Evolutionary conservation across 1,284 basidiomycete genomes (phyloP), one percentile per base, ranked within the genome.

Genomic region (Irpex sp.): DNA sequence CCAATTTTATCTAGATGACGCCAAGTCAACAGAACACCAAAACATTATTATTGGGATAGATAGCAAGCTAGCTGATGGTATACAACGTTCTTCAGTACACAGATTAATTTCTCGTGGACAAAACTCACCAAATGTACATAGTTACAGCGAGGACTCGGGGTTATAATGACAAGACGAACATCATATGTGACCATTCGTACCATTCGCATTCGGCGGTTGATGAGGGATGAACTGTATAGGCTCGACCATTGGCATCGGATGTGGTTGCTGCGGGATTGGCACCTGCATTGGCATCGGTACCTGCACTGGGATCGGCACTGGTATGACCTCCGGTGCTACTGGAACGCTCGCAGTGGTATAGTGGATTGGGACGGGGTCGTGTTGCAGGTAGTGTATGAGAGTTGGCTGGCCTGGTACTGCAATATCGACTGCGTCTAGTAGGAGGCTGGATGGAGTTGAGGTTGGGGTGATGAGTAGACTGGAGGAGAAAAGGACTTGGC

Each of bases 381-480:
- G 67, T n/a, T 65, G 60, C 46, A 74, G 66, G 59, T 72, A 74
- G 63, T 74, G 70, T 17, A 71, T 58, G 43, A 74, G 68, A 5
- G 68, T 65, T 26, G 71, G 69, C 51, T 73, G 72, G 3, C 70
- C 72, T 4, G 72, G 70, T 11, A 70, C 72, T 6, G 73, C 73
- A 60, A 74, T 74, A 63, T 74, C 73, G 13, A 74, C 73, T 4
- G 73, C 73, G 59, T 74, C 73, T 4, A 74, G 69, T 7, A 74
- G 67, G 2, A 74, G 66, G 54, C 73, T 15, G 43, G 53, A 11
- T 9, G 13, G 53, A 36, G 11, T 9, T 5, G n/a, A 19, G 3
- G 13, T 43, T 56, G 9, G 47, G 35, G n/a, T 9, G 35, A 8
- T 19, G 50, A 47, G 13, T 17, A 19, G 4, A 51, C 49, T 51